phyloP scores from a whole-genome alignment of 2,329 filamentous ascomycete genomes.

The Fusarium sp. region DNA sequence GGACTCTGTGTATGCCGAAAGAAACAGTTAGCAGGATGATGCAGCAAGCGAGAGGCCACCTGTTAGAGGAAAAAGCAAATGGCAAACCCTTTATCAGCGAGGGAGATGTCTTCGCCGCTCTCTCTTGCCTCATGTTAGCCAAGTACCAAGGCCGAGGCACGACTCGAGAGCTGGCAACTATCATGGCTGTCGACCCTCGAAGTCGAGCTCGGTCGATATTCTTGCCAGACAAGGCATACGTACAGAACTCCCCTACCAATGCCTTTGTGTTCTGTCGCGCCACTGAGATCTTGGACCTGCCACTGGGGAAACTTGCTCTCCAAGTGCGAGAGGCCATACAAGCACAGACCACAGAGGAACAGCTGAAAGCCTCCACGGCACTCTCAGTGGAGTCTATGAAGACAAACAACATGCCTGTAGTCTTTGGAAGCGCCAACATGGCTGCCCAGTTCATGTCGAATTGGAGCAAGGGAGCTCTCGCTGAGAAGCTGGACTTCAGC shows the following conservation, averaged over 20 bases:
- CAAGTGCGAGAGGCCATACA: conserved; percentile 11
- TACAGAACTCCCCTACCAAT: conserved; percentile 17
- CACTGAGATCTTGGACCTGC: background rate
- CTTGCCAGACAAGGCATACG: background rate
- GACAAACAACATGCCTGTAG: background rate
- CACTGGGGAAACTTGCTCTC: conserved; percentile 25
- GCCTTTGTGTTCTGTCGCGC: conserved; percentile 7
- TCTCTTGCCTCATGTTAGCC: conserved; percentile 1
- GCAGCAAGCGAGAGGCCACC: background rate
- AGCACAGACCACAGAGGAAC: conserved; percentile 28
- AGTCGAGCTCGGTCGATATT: conserved; percentile 11
- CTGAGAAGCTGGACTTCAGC: conserved; percentile 25
- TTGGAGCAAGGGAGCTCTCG: conserved; percentile 23
- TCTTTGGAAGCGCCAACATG: conserved; percentile 23
- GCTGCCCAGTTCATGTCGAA: conserved; percentile 29
- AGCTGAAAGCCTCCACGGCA: conserved; percentile 16
- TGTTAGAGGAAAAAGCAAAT: rapidly evolving
- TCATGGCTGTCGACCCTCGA: conserved; percentile 21
- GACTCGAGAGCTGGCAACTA: background rate
- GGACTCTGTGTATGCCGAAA: conserved; percentile 7
- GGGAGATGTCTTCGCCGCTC: conserved; percentile 5
- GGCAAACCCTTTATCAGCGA: background rate
- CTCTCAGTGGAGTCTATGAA: conserved; percentile 19
- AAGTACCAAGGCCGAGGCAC: background rate
- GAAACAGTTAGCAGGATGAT: background rate